These are phyloP conservation scores for Schizosaccharomyces octosporus DNA, from an alignment of 805 yeast species.

Conservation along the genomic window DNA sequence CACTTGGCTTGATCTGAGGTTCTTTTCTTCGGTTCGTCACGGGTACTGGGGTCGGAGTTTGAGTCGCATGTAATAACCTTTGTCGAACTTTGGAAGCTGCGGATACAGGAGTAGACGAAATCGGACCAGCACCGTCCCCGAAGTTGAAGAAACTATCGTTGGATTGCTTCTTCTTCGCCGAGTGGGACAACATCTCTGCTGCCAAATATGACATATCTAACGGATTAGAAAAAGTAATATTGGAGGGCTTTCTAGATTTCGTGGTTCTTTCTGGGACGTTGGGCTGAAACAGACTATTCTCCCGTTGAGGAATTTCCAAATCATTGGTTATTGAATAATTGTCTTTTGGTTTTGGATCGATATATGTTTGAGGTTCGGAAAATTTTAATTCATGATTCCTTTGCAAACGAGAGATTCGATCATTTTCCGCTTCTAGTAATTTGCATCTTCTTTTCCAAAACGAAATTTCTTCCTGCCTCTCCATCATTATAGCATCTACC, in stretches of 20 bases:
- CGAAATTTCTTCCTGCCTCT: background rate
- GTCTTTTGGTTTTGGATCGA: too few relatives aligned
- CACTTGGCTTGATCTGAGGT: background rate
- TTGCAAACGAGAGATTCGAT: too few relatives aligned
- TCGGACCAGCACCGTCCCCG: background rate
- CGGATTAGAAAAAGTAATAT: too few relatives aligned
- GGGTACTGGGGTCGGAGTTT: background rate
- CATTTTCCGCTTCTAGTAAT: too few relatives aligned
- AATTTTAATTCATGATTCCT: too few relatives aligned
- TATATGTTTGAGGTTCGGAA: too few relatives aligned
- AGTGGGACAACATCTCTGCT: background rate
- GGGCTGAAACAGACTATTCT: background rate
- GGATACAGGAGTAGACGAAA: background rate
- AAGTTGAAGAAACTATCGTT: background rate
- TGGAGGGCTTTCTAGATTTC: background rate
- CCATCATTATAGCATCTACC: background rate
- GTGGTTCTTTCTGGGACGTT: background rate
- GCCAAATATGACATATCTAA: background rate
- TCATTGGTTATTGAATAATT: too few relatives aligned
- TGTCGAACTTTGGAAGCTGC: background rate
- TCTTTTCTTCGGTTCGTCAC: background rate
- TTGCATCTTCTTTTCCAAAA: background rate
- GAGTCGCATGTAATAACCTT: background rate
- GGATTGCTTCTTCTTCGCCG: background rate
- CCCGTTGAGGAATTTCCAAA: too few relatives aligned